Evolutionary conservation across 768 basidiomycete species (phyloP), one percentile per base, ranked within the genome.

Genomic region (Hydnum rufescens): DNA sequence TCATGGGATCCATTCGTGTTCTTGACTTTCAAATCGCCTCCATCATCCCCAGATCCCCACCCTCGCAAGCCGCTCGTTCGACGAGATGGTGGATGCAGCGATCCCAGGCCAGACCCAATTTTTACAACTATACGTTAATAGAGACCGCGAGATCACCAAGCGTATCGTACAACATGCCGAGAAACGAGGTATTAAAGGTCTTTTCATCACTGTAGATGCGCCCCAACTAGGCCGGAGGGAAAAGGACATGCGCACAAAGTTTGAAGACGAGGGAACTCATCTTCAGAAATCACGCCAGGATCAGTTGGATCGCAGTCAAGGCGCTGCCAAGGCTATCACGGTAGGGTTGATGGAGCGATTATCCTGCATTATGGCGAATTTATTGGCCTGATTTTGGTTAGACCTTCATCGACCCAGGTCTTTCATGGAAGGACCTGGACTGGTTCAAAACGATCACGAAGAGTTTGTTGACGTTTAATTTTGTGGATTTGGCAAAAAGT

Each of bases 201-300:
- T 97, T 8, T 96, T 97, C 65, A 95, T 97, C 63, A 96, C 93
- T 0, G 93, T 97, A 26, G 93, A 97, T 66, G 93, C 93, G 0
- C 93, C 93, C 4, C 90, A 95, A 58, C 78, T 97, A 5, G 93
- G 93, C 42, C 76, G 90, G 8, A 74, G 92, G 54, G 90, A 93
- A 64, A 90, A 92, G 77, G 93, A 97, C 61, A 96, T 97, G 90
- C 73, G 93, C 25, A 83, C 83, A 78, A 93, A 89, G 62, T 96
- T 96, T 55, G 86, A 83, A 34, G 88, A 82, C 2, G 82, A 80
- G 31, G 78, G 77, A 2, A 67, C 71, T 13, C 62, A 68, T 34
- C 71, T 68, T 4, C 74, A 74, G 61, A 67, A 67, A n/a, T 65
- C 65, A 8, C 64, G 69, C 16, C 64, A 65, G 29, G 69, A 70